Evolutionary conservation across 2,329 filamentous ascomycete genomes (phyloP).

Genomic region (Xylariomycetidae sp.): DNA sequence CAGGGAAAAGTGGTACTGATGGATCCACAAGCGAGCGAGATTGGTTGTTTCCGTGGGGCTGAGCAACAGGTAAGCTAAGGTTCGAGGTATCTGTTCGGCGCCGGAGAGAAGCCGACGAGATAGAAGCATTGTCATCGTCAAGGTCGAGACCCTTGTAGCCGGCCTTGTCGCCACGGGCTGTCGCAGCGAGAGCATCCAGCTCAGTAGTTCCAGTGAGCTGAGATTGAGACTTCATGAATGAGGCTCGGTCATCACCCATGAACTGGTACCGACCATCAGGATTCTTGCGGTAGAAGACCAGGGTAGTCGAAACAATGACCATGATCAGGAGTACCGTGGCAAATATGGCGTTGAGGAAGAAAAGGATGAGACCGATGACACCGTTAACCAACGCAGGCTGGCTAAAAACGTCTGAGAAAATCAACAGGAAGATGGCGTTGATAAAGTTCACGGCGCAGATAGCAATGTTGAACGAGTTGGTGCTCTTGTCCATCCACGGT

Average conservation of each 20-base stretch:
- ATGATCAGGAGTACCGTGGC: conserved; percentile 78
- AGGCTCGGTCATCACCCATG: conserved; percentile 93
- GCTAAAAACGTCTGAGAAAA: conserved; percentile 84
- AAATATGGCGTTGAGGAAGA: conserved; percentile 81
- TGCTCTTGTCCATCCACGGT: conserved; percentile 99
- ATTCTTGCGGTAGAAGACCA: conserved; percentile 86
- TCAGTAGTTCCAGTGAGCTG: conserved; percentile 75
- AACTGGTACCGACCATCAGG: conserved; percentile 92
- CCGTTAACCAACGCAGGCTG: conserved; percentile 79
- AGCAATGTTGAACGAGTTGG: conserved; percentile 92
- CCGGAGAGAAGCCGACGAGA: conserved; percentile 53
- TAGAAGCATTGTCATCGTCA: conserved; percentile 68
- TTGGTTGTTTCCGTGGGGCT: too few relatives aligned
- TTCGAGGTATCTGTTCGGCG: conserved; percentile 30
- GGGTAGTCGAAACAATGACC: conserved; percentile 66
- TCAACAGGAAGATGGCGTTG: conserved; percentile 81
- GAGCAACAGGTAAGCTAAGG: conserved; percentile 17
- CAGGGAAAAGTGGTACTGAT: conserved; percentile 30
- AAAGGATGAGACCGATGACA: conserved; percentile 84
- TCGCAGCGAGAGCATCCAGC: conserved; percentile 83
- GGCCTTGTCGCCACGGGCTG: conserved; percentile 75
- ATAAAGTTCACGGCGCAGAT: conserved; percentile 88
- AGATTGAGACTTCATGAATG: conserved; percentile 94
- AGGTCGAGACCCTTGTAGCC: conserved; percentile 52
- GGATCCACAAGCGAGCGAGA: conserved; percentile 42